Base-by-base conservation (phyloP, 2,329 filamentous ascomycete genomes). In the Mariannaea elegans region DNA sequence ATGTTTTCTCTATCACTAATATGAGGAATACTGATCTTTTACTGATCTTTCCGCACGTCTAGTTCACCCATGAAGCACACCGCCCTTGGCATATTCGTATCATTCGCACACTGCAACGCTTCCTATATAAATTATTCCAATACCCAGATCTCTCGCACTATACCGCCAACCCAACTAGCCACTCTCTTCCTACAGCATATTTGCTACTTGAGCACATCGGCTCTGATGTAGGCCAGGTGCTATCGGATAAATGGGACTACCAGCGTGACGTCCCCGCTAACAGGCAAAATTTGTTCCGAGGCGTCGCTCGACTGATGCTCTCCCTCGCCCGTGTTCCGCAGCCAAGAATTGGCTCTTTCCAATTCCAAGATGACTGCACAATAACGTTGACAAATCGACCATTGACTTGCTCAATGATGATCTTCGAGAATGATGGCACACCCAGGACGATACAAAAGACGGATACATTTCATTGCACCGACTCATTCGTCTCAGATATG, bases 361-460 rank as follows among this genome's bases (percentile, higher is more conserved):
- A 36, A 36, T 67, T 70, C 36, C 39, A 59, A 18, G 23, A 32
- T 4, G 66, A 70, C 47, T 70, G 72, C 32, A 74, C 71, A 18
- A 65, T 77, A 12, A 48, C 69, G 14, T 65, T 76, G 45, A 66
- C 70, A 38, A 77, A 69, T 34, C 63, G 66, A 13, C 61, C 57
- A 5, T 38, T 70, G 3, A 62, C 62, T 13, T 64, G 58, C 29
- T 24, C 60, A 5, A 56, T 65, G 34, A 45, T 49, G n/a, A 60
- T 69, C n/a, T 55, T 70, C 27, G 65, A 77, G 59, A 76, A 76
- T 62, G 64, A 73, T 34, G 72, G 72, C 29, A 70, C 72, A 9
- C 71, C 65, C 21, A 69, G 73, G 59, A 68, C 61, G 12, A 77
- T 78, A 21, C 61, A 62, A 48, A 70, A 49, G 4, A 2, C 5